Percentiles rank a stretch among this genome's conserved stretches.
These are phyloP conservation scores for Houttuynia cordata DNA, from an alignment of 164 flowering plant species.

Conservation along the genomic window DNA sequence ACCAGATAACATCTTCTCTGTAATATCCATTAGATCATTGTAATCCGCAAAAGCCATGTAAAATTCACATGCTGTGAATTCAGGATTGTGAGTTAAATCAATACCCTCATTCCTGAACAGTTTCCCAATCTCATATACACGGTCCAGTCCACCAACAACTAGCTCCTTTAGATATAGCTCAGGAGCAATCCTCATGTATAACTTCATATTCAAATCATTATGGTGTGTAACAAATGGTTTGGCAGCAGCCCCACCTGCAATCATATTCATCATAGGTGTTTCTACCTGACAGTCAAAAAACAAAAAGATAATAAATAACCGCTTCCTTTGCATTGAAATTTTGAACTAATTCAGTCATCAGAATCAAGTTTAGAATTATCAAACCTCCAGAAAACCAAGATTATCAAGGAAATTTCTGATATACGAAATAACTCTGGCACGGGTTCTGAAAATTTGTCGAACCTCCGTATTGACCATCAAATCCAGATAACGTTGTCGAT, in stretches of 20 bases:
- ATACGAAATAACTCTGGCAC: slow-evolving; percentile 48
- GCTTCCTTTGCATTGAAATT: background rate
- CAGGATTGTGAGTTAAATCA: slow-evolving; percentile 95
- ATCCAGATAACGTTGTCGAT: slow-evolving; percentile 84
- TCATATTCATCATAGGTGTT: slow-evolving; percentile 99
- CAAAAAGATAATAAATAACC: background rate
- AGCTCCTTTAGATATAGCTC: slow-evolving; percentile 86
- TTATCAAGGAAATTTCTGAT: slow-evolving; percentile 61
- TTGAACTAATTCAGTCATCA: no score
- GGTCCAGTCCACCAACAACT: slow-evolving; percentile 84
- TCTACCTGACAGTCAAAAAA: slow-evolving; percentile 70
- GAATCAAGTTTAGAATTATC: background rate
- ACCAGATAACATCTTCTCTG: slow-evolving; percentile 88
- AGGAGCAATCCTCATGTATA: slow-evolving; percentile 92
- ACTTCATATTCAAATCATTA: slow-evolving; percentile 75
- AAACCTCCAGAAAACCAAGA: slow-evolving; percentile 78
- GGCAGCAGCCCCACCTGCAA: slow-evolving; percentile 97
- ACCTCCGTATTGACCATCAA: slow-evolving; percentile 82
- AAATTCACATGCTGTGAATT: slow-evolving; percentile 91
- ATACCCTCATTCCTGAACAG: slow-evolving; percentile 95
- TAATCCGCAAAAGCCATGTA: slow-evolving; percentile 98
- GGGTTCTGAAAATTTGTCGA: slow-evolving; percentile 72
- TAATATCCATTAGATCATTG: slow-evolving; percentile 82
- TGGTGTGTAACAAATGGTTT: slow-evolving; percentile 92
- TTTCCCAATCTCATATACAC: slow-evolving; percentile 94